Conservation (phyloP, 1,284 basidiomycete species). For the Salmacisia buchloeana region DNA sequence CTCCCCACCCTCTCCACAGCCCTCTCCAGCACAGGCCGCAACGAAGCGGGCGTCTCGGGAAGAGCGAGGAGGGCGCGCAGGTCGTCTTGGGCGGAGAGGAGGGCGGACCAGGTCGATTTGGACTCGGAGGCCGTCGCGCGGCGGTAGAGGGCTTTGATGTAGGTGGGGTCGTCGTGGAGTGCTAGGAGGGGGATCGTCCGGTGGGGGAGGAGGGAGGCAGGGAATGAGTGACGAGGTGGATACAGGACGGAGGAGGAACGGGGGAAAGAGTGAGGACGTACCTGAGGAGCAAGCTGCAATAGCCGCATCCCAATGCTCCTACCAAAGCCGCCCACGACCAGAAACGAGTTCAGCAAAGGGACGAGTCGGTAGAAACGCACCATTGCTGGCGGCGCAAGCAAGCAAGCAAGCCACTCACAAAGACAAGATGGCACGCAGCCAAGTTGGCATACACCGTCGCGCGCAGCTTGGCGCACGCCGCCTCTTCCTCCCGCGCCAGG, state of each 20-base stretch:
- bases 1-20: slow-evolving; percentile 54
- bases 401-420: slow-evolving; percentile 54
- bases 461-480: slow-evolving; percentile 21
- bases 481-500: neutral
- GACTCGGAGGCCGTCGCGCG: slow-evolving; percentile 79
- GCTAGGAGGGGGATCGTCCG: slow-evolving; percentile 56
- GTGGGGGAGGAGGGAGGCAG: neutral
- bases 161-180: slow-evolving; percentile 72
- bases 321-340: slow-evolving; percentile 1
- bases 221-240: neutral
- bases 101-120: too few species aligned
- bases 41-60: slow-evolving; percentile 60
- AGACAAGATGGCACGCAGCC: slow-evolving; percentile 69
- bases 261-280: slow-evolving; percentile 30
- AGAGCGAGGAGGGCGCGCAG: slow-evolving; percentile 66
- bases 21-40: slow-evolving; percentile 38
- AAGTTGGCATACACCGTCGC: slow-evolving; percentile 65
- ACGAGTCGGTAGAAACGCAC: slow-evolving; percentile 1
- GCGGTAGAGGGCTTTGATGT: slow-evolving; percentile 80
- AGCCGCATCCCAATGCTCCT: slow-evolving; percentile 57
- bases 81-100: slow-evolving; percentile 7
- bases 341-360: neutral
- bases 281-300: slow-evolving; percentile 64
- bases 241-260: slow-evolving; percentile 6
- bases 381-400: slow-evolving; percentile 29